A percentile compares a stretch with the other conserved stretches of the same genome.
Conservation (phyloP, 257 asterid genomes). For the Ligustrum vulgare region DNA sequence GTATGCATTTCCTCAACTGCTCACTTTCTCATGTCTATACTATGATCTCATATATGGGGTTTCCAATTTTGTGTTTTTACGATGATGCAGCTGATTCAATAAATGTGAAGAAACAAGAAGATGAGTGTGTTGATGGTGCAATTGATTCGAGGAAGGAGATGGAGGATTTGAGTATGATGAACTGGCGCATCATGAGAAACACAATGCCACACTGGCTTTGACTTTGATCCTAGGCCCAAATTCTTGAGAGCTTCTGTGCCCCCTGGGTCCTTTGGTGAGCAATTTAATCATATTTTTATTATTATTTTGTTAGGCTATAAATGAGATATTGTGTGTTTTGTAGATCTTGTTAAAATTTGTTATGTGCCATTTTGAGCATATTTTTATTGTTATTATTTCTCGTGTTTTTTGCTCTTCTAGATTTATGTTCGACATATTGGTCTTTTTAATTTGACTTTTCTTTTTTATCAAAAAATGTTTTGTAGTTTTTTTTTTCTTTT, state of each 20-base stretch:
- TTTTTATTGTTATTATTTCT: background rate
- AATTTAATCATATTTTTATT: background rate
- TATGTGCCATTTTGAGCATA: background rate
- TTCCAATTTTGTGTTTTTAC: no score
- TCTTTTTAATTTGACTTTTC: background rate
- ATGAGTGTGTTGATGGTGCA: no score
- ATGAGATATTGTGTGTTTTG: background rate
- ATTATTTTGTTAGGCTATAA: background rate
- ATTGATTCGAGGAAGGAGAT: no score
- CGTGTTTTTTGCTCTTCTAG: background rate
- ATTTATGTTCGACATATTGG: background rate
- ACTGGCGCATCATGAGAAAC: constrained; percentile 17
- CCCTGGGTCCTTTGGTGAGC: background rate
- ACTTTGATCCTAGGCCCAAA: constrained; percentile 22
- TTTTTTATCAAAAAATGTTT: background rate
- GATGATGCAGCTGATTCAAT: no score
- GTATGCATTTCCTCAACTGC: no score
- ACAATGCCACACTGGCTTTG: background rate
- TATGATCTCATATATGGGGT: no score
- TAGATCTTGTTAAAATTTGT: background rate
- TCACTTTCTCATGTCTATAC: no score
- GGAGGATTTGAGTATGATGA: constrained; percentile 31
- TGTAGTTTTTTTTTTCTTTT: background rate
- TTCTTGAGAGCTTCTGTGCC: constrained; percentile 17
- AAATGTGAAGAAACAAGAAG: no score